Evolutionary conservation across 2,329 filamentous ascomycete species (phyloP), one percentile per base, ranked within the genome.

Genomic region (Colletotrichum sp.): DNA sequence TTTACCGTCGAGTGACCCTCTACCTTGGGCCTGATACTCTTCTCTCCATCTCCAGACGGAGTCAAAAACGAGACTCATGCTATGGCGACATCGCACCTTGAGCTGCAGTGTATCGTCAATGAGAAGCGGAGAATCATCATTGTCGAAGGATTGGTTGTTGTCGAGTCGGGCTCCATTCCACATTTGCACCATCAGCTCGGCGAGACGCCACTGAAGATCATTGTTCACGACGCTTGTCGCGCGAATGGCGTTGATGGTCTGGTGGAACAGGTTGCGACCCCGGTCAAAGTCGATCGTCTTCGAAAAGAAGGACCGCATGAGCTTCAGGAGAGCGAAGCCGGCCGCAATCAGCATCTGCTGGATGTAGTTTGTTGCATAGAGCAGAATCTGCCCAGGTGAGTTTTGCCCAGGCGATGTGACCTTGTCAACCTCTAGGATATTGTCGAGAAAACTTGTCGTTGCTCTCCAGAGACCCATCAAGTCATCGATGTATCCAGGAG

Each of bases 301-400:
- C 55, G 93, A 90, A 80, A 96, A 96, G 85, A 93, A 93, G 25
- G 94, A 95, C 66, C 93, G 92, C 85, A 96, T 93, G 72, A 96
- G 88, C 81, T 96, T 96, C 77, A 96, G 89, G 64, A 97, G 86
- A 2, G 94, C 93, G 80, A 96, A 96, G 5, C 93, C 93, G 7
- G 93, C 94, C 3, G 94, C 95, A n/a, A 96, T 92, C 72, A 96
- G 91, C 93, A 96, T 96, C 84, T 96, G 95, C 82, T 95, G 93
- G 69, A 96, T 91, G 83, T 96, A 96, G 82, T 94, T 95, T 78
- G 91, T 93, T 30, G 92, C 90, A 80, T 94, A 93, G 66, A 90
- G 89, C 32, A 95, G 86, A 66, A 93, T 89, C 65, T 89, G 88
- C 9, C 90, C 88, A 69, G 85, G 85, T 44, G 84, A 86, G 64